These are phyloP conservation scores for Coniosporium tulheliwenetii DNA, from an alignment of 2,329 filamentous ascomycete genomes.

Conservation along the genomic window DNA sequence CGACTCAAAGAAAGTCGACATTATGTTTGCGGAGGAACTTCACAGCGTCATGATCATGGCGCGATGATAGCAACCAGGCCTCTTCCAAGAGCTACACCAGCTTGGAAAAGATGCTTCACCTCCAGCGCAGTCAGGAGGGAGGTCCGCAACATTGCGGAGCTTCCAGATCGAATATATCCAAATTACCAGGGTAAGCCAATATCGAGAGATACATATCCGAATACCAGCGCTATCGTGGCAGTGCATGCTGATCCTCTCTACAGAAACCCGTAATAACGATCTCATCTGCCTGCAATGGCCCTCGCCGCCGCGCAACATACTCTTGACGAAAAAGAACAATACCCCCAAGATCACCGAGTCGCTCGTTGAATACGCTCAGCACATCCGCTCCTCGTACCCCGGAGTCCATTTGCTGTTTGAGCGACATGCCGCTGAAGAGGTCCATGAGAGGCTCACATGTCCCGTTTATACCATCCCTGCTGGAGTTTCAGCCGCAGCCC, in stretches of 20 bases:
- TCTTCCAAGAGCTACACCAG: neutral
- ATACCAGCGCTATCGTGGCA: neutral
- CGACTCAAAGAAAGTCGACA: no score
- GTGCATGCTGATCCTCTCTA: neutral
- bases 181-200: constrained; percentile 41
- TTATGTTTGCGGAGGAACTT: neutral
- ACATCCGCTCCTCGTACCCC: constrained; percentile 68
- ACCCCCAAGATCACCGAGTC: constrained; percentile 38
- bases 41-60: constrained; percentile 8
- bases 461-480: constrained; percentile 45
- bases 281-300: constrained; percentile 54
- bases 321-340: constrained; percentile 52
- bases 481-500: constrained; percentile 30
- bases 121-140: constrained; percentile 28
- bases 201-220: neutral
- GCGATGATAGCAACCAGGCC: constrained; percentile 13
- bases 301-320: constrained; percentile 49
- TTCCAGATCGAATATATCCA: constrained; percentile 44
- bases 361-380: constrained; percentile 43
- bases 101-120: constrained; percentile 29
- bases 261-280: constrained; percentile 42
- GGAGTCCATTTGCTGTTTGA: constrained; percentile 73
- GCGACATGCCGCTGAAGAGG: constrained; percentile 50
- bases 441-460: constrained; percentile 57
- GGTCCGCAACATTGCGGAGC: constrained; percentile 33